Base-by-base conservation (phyloP, 129 eudicot species). In the Flaveria trinervia region DNA sequence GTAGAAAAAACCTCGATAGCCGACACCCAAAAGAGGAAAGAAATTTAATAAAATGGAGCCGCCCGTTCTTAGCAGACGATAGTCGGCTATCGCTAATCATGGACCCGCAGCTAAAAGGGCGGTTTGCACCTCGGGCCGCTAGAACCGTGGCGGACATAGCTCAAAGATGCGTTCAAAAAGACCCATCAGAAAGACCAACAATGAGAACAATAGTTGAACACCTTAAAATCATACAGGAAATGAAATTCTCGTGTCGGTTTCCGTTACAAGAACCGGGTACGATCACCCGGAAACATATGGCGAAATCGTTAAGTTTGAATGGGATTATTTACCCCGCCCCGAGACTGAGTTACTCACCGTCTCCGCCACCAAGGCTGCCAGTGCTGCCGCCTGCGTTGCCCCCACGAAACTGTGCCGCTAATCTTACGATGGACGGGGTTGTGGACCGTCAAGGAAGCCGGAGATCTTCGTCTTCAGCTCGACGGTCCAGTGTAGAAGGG, bases 121-220 rank as follows among this genome's bases (percentile, higher is more conserved):
- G 92, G 20, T 94, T 87, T 80, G 96, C 96, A 0, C 74, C 84
- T 57, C 86, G 84, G 77, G 98, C 97, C 41, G 93, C 98, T 1
- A 72, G 92, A 16, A 80, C 87, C n/a, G 86, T 94, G 67, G 98
- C 97, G 30, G 92, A 94, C 71, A 86, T 91, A 61, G 96, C 96
- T 28, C 97, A 89, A 70, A 82, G 82, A 82, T 94, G 98, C 74
- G 97, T 94, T 25, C 98, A 85, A 64, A 85, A 75, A 10, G 98
- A 94, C 14, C 93, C 98, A 46, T 91, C 96, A 13, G 96, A 87
- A 61, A 84, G 98, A 80, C 98, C 98, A n/a, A 94, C 97, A 16
- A 94, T 94, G 98, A 87, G 98, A 83, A 83, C 88, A 17, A 66
- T 94, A 16, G 86, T 81, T 13, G 93, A 94, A 17, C 91, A 86